Conservation (phyloP, 2,329 filamentous ascomycete genomes). For the Camillea tinctor region DNA sequence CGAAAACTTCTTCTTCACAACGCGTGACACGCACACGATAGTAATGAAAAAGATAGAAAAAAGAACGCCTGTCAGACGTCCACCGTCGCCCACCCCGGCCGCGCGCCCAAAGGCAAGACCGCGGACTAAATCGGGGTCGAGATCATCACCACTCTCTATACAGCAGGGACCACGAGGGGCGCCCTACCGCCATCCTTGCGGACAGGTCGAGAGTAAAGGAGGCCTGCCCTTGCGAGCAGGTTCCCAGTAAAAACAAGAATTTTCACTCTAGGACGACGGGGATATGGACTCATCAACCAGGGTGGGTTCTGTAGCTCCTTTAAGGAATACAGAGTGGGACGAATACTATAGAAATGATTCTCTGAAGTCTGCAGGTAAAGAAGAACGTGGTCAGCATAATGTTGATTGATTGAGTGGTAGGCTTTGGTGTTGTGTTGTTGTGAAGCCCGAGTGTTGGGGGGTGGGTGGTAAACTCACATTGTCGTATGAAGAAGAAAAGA, state of each 20-base stretch:
- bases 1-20: slow-evolving; percentile 49
- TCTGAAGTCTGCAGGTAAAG: slow-evolving; percentile 41
- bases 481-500: slow-evolving; percentile 56
- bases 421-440: too few species aligned
- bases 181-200: slow-evolving; percentile 58
- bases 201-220: slow-evolving; percentile 56
- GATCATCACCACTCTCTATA: slow-evolving; percentile 95
- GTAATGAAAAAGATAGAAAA: slow-evolving; percentile 57
- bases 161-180: slow-evolving; percentile 41
- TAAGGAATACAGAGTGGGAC: slow-evolving; percentile 89
- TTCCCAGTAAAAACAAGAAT: slow-evolving; percentile 41
- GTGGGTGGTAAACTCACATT: slow-evolving; percentile 51
- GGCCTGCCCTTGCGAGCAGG: slow-evolving; percentile 41
- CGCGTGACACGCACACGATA: slow-evolving; percentile 45
- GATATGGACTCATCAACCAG: slow-evolving; percentile 93
- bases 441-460: slow-evolving; percentile 32
- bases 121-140: slow-evolving; percentile 64
- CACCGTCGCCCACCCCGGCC: slow-evolving; percentile 77
- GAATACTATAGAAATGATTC: slow-evolving; percentile 99
- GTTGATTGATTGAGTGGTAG: background rate
- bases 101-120: slow-evolving; percentile 75
- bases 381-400: slow-evolving; percentile 10
- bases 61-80: slow-evolving; percentile 77
- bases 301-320: slow-evolving; percentile 91
- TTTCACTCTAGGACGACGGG: slow-evolving; percentile 88